Conservation (phyloP, 1,139 yeast species). For the Candida smagusa region DNA sequence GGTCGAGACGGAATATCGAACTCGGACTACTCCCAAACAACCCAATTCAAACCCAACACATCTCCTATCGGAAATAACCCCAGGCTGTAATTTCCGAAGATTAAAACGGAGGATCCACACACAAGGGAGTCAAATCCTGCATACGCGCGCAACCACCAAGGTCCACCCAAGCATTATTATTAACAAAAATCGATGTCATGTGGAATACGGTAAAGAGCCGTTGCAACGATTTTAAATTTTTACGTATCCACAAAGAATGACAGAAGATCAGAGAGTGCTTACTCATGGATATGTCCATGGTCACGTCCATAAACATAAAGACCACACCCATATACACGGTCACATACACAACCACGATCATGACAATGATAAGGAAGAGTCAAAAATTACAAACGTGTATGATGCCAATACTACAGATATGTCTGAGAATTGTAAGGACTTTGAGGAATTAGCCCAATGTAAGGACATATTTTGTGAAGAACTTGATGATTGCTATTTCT, state of each 20-base stretch:
- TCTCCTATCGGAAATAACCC: too few species aligned
- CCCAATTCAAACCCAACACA: too few species aligned
- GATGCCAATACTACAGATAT: constrained; percentile 3
- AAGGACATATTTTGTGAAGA: constrained; percentile 45
- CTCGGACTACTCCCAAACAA: too few species aligned
- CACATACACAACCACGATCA: constrained; percentile 58
- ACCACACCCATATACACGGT: constrained; percentile 67
- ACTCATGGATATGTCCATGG: constrained; percentile 64
- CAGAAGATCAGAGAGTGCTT: constrained; percentile 9
- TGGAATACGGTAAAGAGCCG: not conserved
- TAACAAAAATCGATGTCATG: not conserved
- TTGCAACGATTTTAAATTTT: not conserved
- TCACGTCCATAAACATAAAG: constrained; percentile 62
- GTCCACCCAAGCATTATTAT: constrained; percentile 1
- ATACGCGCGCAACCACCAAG: constrained; percentile 6
- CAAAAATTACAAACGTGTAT: constrained; percentile 6
- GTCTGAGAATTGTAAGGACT: constrained; percentile 22
- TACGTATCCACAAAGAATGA: not conserved
- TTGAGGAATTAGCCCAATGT: constrained; percentile 35
- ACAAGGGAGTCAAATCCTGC: not conserved
- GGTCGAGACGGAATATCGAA: too few species aligned
- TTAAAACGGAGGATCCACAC: too few species aligned
- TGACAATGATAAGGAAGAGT: constrained; percentile 11
- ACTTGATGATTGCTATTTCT: constrained; percentile 43
- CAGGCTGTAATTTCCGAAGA: too few species aligned